Conservation (phyloP, 2,329 filamentous ascomycete genomes). For the Stachybotrys echinatus region DNA sequence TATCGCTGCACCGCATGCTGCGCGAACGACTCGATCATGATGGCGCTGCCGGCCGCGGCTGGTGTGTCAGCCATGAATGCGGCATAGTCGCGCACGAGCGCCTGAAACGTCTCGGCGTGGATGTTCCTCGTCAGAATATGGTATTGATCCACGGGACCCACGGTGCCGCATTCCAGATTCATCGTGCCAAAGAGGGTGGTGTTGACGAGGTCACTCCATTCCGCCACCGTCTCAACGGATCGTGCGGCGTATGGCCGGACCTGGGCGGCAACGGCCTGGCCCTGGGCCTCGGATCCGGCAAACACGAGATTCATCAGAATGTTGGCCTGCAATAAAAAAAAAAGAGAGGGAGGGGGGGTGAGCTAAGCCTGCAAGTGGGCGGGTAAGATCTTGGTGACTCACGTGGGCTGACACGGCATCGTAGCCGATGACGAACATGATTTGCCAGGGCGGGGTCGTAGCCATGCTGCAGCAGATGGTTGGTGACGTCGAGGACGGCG, state of each 20-base stretch:
- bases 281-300: constrained; percentile 34
- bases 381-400: background rate
- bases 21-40: constrained; percentile 54
- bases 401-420: background rate
- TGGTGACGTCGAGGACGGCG: background rate
- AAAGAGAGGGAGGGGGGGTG: background rate
- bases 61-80: constrained; percentile 4
- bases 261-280: constrained; percentile 32
- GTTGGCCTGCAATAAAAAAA: no score
- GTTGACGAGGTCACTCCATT: background rate
- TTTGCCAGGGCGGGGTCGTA: background rate
- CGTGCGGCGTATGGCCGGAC: constrained; percentile 36
- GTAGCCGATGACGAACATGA: background rate
- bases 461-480: background rate
- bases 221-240: constrained; percentile 19
- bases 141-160: background rate
- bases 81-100: background rate
- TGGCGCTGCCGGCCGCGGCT: constrained; percentile 25
- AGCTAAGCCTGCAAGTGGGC: background rate
- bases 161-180: background rate
- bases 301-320: constrained; percentile 38
- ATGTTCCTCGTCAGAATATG: background rate
- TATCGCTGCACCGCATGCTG: constrained; percentile 25
- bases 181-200: background rate
- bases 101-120: background rate